Conservation (phyloP, 169 alveolate genomes). For the Cryptosporidium sp. region DNA sequence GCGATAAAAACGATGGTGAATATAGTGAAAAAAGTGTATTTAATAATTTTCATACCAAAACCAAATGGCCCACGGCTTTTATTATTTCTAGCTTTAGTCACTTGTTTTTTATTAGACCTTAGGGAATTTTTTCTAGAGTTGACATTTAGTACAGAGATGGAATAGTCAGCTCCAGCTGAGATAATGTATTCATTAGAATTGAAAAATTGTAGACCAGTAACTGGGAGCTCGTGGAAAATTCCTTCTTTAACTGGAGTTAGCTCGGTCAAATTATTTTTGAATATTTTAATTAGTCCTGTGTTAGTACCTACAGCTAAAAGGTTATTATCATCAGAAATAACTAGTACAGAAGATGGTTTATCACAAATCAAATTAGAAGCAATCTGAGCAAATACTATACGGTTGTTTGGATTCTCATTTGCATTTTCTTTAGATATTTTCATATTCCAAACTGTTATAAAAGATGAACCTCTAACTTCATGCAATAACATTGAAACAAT, state of each 20-base stretch:
- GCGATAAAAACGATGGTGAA: neutral
- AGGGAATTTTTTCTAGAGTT: neutral
- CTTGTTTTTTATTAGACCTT: neutral
- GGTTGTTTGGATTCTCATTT: slow-evolving; percentile 3
- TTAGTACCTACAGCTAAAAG: slow-evolving; percentile 62
- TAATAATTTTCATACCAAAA: neutral
- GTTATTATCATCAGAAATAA: neutral
- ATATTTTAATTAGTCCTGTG: slow-evolving; percentile 36
- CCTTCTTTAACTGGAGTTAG: slow-evolving; percentile 30
- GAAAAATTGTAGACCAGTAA: slow-evolving; percentile 50
- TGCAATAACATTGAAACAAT: slow-evolving; percentile 47
- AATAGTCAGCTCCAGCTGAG: slow-evolving; percentile 68
- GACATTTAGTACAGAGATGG: slow-evolving; percentile 20
- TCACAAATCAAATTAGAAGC: slow-evolving; percentile 36
- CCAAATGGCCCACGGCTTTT: neutral
- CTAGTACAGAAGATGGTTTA: slow-evolving; percentile 60
- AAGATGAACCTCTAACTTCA: slow-evolving; percentile 62
- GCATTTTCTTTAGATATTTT: slow-evolving; percentile 9
- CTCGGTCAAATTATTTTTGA: slow-evolving; percentile 23
- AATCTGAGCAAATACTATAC: slow-evolving; percentile 26
- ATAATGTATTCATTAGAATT: slow-evolving; percentile 47
- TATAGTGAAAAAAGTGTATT: neutral
- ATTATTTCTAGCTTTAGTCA: neutral
- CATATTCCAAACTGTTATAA: slow-evolving; percentile 65
- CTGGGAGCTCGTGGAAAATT: slow-evolving; percentile 59